These are phyloP conservation scores for Curvularia verruculosa DNA, from an alignment of 2,329 filamentous ascomycete species.

Conservation along the genomic window DNA sequence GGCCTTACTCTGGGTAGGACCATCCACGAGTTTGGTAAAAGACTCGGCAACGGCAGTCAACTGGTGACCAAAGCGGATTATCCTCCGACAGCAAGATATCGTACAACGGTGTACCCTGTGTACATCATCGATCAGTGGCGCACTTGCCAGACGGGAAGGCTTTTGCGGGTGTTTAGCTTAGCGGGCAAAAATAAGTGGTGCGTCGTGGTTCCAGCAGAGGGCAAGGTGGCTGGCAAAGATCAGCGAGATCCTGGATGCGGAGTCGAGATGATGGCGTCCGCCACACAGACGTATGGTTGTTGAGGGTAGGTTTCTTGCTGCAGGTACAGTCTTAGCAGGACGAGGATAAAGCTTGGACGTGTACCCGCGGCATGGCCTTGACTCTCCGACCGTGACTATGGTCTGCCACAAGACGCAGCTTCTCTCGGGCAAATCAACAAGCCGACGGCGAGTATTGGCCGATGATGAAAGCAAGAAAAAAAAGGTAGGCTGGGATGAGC, in stretches of 20 bases:
- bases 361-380: slow-evolving; percentile 5
- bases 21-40: slow-evolving; percentile 7
- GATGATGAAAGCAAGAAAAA: slow-evolving; percentile 16
- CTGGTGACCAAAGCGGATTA: slow-evolving; percentile 20
- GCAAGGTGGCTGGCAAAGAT: slow-evolving; percentile 34
- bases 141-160: slow-evolving; percentile 44
- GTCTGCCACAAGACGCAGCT: slow-evolving; percentile 14
- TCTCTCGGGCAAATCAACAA: slow-evolving; percentile 14
- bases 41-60: slow-evolving; percentile 18
- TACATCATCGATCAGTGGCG: slow-evolving; percentile 33
- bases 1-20: slow-evolving; percentile 14
- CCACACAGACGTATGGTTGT: slow-evolving; percentile 32
- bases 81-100: slow-evolving; percentile 13
- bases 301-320: slow-evolving; percentile 30
- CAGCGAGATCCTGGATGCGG: slow-evolving; percentile 35
- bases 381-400: slow-evolving; percentile 15
- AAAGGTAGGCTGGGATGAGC: slow-evolving; percentile 12
- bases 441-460: slow-evolving; percentile 15
- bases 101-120: slow-evolving; percentile 34
- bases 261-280: slow-evolving; percentile 38
- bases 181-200: slow-evolving; percentile 39
- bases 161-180: slow-evolving; percentile 42
- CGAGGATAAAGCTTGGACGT: slow-evolving; percentile 7
- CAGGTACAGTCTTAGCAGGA: slow-evolving; percentile 37
- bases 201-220: slow-evolving; percentile 35